Conservation (phyloP, 805 yeast genomes). For the Pichia californica region DNA sequence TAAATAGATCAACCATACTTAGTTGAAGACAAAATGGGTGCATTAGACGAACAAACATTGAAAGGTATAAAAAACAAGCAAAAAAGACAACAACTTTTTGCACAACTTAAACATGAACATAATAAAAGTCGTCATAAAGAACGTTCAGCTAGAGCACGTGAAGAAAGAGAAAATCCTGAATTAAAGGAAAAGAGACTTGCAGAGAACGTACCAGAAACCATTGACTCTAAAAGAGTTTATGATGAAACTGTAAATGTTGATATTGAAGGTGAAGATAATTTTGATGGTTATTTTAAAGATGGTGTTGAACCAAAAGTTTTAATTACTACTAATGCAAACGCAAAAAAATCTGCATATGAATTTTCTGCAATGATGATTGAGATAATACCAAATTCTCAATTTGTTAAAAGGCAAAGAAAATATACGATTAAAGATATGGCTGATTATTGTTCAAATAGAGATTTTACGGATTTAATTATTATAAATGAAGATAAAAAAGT, state of each 20-base stretch:
- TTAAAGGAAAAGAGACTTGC: conserved; percentile 72
- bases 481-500: conserved; percentile 91
- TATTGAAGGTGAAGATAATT: conserved; percentile 59
- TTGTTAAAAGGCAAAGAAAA: conserved; percentile 81
- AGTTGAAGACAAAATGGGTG: too few species aligned
- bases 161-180: conserved; percentile 78
- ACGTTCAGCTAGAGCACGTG: conserved; percentile 80
- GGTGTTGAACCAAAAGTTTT: conserved; percentile 73
- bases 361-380: conserved; percentile 84
- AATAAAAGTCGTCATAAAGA: conserved; percentile 70
- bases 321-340: conserved; percentile 82
- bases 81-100: conserved; percentile 71
- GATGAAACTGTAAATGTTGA: conserved; percentile 73
- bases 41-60: conserved; percentile 34
- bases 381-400: conserved; percentile 76
- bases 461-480: conserved; percentile 80
- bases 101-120: conserved; percentile 65
- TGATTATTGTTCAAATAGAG: conserved; percentile 71
- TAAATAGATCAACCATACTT: too few species aligned
- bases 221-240: conserved; percentile 75
- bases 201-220: conserved; percentile 72
- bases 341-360: conserved; percentile 80
- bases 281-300: conserved; percentile 47
- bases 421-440: conserved; percentile 85
- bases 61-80: conserved; percentile 64